Conservation (phyloP, 768 basidiomycete species). For the Lentinula detonsa region DNA sequence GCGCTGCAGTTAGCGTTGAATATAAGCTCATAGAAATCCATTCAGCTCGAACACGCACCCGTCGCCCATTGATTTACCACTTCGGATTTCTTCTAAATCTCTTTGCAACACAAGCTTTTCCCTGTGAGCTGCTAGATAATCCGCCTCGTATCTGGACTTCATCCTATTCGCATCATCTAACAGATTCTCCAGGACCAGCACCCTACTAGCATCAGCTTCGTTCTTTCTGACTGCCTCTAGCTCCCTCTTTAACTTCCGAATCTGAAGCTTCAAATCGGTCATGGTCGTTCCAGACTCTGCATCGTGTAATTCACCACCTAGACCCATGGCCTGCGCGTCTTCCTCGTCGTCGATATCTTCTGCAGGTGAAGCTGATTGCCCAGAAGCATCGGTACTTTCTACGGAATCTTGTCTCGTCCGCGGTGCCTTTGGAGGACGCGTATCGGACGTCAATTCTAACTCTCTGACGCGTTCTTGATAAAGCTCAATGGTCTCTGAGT, state of each 20-base stretch:
- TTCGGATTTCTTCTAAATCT: slow-evolving; percentile 83
- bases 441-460: slow-evolving; percentile 59
- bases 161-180: slow-evolving; percentile 87
- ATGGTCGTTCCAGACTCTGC: slow-evolving; percentile 79
- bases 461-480: slow-evolving; percentile 91
- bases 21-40: slow-evolving; percentile 1
- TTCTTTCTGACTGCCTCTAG: slow-evolving; percentile 69
- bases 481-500: slow-evolving; percentile 79
- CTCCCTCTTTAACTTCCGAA: slow-evolving; percentile 77
- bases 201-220: slow-evolving; percentile 67
- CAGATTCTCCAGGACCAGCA: slow-evolving; percentile 86
- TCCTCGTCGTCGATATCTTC: slow-evolving; percentile 34
- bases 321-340: slow-evolving; percentile 44
- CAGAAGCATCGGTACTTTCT: slow-evolving; percentile 24
- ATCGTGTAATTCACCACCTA: slow-evolving; percentile 85
- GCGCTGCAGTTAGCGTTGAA: slow-evolving; percentile 36
- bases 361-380: slow-evolving; percentile 30
- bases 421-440: slow-evolving; percentile 4
- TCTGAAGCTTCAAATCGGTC: slow-evolving; percentile 88
- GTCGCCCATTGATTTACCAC: slow-evolving; percentile 78
- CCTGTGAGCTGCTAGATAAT: slow-evolving; percentile 80
- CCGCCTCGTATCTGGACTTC: slow-evolving; percentile 84
- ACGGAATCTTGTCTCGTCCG: slow-evolving; percentile 10
- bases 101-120: slow-evolving; percentile 76
- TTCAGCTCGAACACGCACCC: slow-evolving; percentile 44